phyloP scores from a whole-genome alignment of 2,329 filamentous ascomycete genomes.

The Fusarium keratoplasticum region DNA sequence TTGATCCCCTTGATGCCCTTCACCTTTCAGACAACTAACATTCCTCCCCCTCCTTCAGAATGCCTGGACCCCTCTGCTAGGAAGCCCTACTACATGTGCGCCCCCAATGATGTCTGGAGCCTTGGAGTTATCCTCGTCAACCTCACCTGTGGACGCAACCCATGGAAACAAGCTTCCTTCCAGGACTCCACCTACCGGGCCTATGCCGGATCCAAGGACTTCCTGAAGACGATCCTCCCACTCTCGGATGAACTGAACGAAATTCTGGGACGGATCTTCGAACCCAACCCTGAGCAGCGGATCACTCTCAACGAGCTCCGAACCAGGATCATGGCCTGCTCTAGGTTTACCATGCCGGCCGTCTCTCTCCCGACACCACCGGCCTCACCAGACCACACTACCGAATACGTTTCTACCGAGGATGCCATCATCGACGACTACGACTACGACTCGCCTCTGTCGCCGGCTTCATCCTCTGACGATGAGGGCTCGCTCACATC shows the following conservation, averaged over 20 bases:
- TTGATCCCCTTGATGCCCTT: slow-evolving; percentile 13
- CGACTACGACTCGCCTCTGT: slow-evolving; percentile 60
- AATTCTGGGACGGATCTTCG: slow-evolving; percentile 89
- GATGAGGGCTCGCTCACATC: slow-evolving; percentile 68
- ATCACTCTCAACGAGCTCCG: slow-evolving; percentile 86
- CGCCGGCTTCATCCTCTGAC: slow-evolving; percentile 65
- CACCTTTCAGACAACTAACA: slow-evolving; percentile 40
- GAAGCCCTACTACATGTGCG: slow-evolving; percentile 86
- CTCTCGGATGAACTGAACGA: slow-evolving; percentile 89
- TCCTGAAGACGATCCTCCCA: slow-evolving; percentile 92
- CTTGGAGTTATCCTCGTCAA: slow-evolving; percentile 98
- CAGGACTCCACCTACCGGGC: slow-evolving; percentile 97
- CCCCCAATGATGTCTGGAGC: slow-evolving; percentile 97
- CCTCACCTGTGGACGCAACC: slow-evolving; percentile 96
- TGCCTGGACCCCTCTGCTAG: slow-evolving; percentile 83
- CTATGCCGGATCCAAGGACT: slow-evolving; percentile 85
- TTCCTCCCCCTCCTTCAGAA: slow-evolving; percentile 68
- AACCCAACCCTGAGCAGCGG: slow-evolving; percentile 83
- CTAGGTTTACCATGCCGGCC: slow-evolving; percentile 72
- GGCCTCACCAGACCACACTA: slow-evolving; percentile 55
- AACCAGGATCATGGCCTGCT: slow-evolving; percentile 80
- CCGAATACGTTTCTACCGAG: slow-evolving; percentile 62
- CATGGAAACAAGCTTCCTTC: slow-evolving; percentile 95
- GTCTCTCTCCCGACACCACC: slow-evolving; percentile 55
- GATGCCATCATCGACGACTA: slow-evolving; percentile 57